A percentile compares a stretch with the other conserved stretches of the same genome.
These are phyloP conservation scores for Leccinum variicolor DNA, from an alignment of 768 basidiomycete species.

Conservation along the genomic window DNA sequence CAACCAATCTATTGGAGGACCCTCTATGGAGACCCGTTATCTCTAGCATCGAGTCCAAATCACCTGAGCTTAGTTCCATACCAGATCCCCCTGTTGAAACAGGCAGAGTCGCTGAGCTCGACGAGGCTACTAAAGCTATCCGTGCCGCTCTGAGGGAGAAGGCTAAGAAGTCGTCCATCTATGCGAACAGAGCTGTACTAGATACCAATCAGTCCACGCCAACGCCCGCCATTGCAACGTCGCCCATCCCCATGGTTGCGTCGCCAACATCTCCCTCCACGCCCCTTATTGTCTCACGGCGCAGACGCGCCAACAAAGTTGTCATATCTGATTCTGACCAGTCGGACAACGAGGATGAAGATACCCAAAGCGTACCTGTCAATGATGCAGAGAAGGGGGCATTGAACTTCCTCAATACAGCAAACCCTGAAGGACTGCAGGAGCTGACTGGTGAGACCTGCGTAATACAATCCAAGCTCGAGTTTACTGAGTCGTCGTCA, in stretches of 20 bases:
- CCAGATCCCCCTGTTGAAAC: conserved; percentile 32
- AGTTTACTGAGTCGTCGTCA: conserved; percentile 26
- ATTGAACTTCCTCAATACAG: conserved; percentile 66
- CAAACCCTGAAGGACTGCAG: conserved; percentile 60
- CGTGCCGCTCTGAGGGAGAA: conserved; percentile 67
- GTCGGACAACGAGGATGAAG: conserved; percentile 48
- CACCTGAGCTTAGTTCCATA: conserved; percentile 2
- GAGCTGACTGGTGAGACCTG: conserved; percentile 64
- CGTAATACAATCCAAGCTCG: not conserved
- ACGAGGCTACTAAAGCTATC: conserved; percentile 67
- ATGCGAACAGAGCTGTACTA: conserved; percentile 59
- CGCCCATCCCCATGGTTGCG: conserved; percentile 32
- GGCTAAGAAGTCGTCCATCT: conserved; percentile 81
- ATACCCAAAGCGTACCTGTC: conserved; percentile 32
- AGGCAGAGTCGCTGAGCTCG: conserved; percentile 68
- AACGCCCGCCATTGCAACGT: conserved; percentile 18
- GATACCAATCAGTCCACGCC: conserved; percentile 47
- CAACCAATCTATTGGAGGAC: conserved; percentile 57
- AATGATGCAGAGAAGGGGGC: conserved; percentile 47
- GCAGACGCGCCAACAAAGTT: conserved; percentile 55
- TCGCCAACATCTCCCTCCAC: conserved; percentile 39
- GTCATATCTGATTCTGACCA: conserved; percentile 63
- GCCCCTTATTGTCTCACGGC: conserved; percentile 41
- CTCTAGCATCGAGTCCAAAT: conserved; percentile 16
- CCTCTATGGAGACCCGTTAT: conserved; percentile 47